Percentiles rank a stretch among this genome's conserved stretches.
Conservation (phyloP, 75 land plant species). For the Selaginella moellendorffii region DNA sequence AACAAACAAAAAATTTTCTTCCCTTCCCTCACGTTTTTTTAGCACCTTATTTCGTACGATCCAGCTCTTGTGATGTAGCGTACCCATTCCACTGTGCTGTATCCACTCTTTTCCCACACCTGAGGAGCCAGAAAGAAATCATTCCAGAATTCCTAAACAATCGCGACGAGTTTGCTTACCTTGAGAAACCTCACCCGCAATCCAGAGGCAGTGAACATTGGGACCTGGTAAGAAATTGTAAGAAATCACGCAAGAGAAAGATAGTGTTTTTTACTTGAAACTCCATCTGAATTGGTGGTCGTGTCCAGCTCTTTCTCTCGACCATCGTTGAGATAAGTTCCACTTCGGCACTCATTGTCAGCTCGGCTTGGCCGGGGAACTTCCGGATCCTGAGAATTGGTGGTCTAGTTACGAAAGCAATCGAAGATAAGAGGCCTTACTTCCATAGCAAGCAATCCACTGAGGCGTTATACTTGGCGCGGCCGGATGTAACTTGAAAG, state of each 20-base stretch:
- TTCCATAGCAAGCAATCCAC: constrained; percentile 95
- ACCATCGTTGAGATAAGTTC: constrained; percentile 94
- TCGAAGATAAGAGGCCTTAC: constrained; percentile 39
- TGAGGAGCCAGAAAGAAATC: too few species aligned
- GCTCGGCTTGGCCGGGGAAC: constrained; percentile 97
- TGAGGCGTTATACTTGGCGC: constrained; percentile 91
- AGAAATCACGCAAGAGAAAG: too few species aligned
- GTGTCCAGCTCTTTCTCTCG: constrained; percentile 88
- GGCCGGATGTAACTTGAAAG: constrained; percentile 91
- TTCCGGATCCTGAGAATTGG: constrained; percentile 61
- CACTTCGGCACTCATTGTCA: constrained; percentile 97
- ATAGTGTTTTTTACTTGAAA: constrained; percentile 63
- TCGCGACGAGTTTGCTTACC: too few species aligned
- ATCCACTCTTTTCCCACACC: constrained; percentile 99
- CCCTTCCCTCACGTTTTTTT: too few species aligned
- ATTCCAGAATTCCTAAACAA: too few species aligned
- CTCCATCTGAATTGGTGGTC: constrained; percentile 99
- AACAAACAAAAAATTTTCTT: too few species aligned
- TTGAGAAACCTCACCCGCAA: constrained; percentile 86
- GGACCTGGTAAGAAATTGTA: constrained; percentile 59
- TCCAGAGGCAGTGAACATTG: constrained; percentile 98
- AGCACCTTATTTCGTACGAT: constrained; percentile 88
- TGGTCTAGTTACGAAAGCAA: background rate
- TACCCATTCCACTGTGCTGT: constrained; percentile 95
- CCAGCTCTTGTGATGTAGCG: constrained; percentile 96